Percentiles rank a stretch among this genome's conserved stretches.
Conservation (phyloP, 2,329 filamentous ascomycete genomes). For the Colletotrichum graminicola region DNA sequence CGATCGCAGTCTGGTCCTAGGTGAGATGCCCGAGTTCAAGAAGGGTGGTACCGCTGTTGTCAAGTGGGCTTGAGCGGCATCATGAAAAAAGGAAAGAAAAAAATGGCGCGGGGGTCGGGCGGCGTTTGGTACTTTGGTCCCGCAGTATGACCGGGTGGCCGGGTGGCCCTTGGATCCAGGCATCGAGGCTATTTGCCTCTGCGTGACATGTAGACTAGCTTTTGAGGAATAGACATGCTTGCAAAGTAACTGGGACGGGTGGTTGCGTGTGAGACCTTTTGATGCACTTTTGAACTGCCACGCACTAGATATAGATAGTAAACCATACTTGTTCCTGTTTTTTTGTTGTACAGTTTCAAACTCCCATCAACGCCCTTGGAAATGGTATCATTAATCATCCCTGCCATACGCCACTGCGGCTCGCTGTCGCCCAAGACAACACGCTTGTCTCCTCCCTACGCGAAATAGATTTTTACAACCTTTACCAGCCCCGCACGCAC, state of each 20-base stretch:
- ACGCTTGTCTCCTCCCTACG: background rate
- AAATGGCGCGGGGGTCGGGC: conserved; percentile 17
- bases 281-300: background rate
- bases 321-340: background rate
- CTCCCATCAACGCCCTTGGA: conserved; percentile 20
- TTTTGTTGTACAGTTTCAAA: conserved; percentile 11
- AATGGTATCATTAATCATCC: conserved; percentile 43
- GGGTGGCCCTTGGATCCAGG: conserved; percentile 10
- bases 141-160: background rate
- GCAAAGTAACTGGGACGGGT: background rate
- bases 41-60: conserved; percentile 74
- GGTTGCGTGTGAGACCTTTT: background rate
- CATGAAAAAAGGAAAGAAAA: background rate
- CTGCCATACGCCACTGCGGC: conserved; percentile 34
- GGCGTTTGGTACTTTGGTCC: conserved; percentile 40
- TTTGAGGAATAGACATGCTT: conserved; percentile 32
- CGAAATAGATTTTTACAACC: conserved; percentile 7
- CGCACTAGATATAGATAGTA: background rate
- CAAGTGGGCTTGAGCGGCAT: conserved; percentile 61
- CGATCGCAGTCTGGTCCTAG: conserved; percentile 71
- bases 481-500: conserved; percentile 1
- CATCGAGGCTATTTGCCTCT: conserved; percentile 30
- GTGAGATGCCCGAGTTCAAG: conserved; percentile 74
- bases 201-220: conserved; percentile 38
- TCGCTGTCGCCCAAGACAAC: background rate